phyloP scores from a whole-genome alignment of 306 rosid species.

The Casuarina cunninghamiana region DNA sequence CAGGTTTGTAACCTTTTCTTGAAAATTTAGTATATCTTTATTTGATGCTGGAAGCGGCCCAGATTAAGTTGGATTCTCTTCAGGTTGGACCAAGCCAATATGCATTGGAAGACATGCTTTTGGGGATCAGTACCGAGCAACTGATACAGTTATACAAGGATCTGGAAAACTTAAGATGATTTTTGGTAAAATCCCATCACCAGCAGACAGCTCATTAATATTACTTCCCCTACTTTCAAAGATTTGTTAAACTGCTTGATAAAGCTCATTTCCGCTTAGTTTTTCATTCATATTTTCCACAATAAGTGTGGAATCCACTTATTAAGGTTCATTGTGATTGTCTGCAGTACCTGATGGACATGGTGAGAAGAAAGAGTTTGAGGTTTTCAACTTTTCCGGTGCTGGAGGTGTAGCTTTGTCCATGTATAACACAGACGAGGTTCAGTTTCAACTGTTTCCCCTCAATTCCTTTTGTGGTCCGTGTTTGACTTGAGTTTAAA shows the following conservation, averaged over 20 bases:
- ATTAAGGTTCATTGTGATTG: slow-evolving; percentile 19
- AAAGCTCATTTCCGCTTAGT: not conserved
- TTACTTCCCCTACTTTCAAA: not conserved
- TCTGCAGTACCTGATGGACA: slow-evolving; percentile 73
- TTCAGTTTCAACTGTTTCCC: slow-evolving; percentile 28
- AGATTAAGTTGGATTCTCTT: slow-evolving; percentile 17
- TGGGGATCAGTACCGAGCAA: slow-evolving; percentile 62
- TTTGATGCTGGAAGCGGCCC: slow-evolving; percentile 18
- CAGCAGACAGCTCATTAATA: not conserved
- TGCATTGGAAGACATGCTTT: slow-evolving; percentile 71
- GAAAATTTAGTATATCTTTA: not conserved
- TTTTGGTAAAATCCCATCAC: slow-evolving; percentile 39
- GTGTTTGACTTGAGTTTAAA: slow-evolving; percentile 19
- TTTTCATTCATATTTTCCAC: not conserved
- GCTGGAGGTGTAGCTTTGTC: slow-evolving; percentile 58
- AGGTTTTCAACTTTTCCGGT: slow-evolving; percentile 53
- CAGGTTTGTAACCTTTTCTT: slow-evolving; percentile 51
- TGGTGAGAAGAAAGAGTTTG: slow-evolving; percentile 50
- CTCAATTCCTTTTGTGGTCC: not conserved
- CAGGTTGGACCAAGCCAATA: slow-evolving; percentile 93
- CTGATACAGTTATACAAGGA: slow-evolving; percentile 62
- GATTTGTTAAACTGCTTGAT: not conserved
- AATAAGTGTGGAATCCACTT: not conserved
- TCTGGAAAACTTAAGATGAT: slow-evolving; percentile 51
- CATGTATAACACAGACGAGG: slow-evolving; percentile 72